These are phyloP conservation scores for Microthlaspi erraticum DNA, from an alignment of 345 rosid species.

Conservation along the genomic window DNA sequence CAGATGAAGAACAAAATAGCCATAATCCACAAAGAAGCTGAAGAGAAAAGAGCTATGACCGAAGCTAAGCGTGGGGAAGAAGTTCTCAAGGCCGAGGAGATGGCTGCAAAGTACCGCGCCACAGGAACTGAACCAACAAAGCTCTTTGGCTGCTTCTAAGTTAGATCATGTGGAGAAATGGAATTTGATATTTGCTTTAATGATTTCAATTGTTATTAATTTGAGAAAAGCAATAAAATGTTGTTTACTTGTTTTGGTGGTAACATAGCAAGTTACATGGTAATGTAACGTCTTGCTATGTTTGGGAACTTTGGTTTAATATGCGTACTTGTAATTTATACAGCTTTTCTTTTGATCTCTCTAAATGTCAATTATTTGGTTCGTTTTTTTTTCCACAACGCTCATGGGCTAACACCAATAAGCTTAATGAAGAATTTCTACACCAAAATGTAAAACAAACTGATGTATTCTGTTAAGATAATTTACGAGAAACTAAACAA, in stretches of 20 bases:
- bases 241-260: conserved; percentile 8
- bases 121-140: conserved; percentile 78
- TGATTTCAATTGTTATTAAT: neutral
- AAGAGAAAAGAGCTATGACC: conserved; percentile 75
- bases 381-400: too few species aligned
- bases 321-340: neutral
- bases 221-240: neutral
- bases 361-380: too few species aligned
- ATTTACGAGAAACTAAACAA: too few species aligned
- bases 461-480: too few species aligned
- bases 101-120: conserved; percentile 81
- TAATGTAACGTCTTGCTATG: conserved; percentile 6
- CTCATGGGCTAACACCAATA: too few species aligned
- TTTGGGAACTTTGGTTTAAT: neutral
- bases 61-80: conserved; percentile 88
- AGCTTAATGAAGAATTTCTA: too few species aligned
- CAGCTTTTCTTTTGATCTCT: neutral
- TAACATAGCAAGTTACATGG: conserved; percentile 2
- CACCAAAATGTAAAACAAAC: neutral
- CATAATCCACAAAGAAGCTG: conserved; percentile 74
- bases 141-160: conserved; percentile 45
- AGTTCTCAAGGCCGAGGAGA: conserved; percentile 85
- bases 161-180: neutral
- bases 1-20: conserved; percentile 87
- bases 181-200: conserved; percentile 1